Base-by-base conservation (phyloP, 306 rosid genomes). In the Luffa acutangula region DNA sequence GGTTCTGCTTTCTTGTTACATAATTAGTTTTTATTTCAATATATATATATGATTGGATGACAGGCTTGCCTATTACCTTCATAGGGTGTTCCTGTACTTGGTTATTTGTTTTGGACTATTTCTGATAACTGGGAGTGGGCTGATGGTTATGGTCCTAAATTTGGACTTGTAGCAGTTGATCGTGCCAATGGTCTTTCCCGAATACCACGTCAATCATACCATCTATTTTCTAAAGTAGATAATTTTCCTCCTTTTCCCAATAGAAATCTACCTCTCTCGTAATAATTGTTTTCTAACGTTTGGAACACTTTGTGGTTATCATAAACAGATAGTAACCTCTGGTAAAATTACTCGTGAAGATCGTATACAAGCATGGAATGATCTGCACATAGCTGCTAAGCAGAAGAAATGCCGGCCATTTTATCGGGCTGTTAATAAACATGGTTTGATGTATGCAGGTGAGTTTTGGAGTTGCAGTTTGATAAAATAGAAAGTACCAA, bases 121-220 rank as follows among this genome's bases (percentile, higher is more conserved):
- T 92, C 96, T 84, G 99, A 93, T 83, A 95, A 95, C 82, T 93
- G 97, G 97, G 99, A 95, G 82, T 95, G 97, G 99, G 99, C 99
- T 51, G 99, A 93, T 89, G 97, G 99, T 52, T 93, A 95, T 83
- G 99, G 99, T 83, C 99, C 99, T 78, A 95, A 93, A 87, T 95
- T 95, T 83, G 99, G 99, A 77, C 97, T 92, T 80, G 97, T 95
- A 76, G 97, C 96, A 52, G 97, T 95, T 89, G 97, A 95, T 81
- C 88, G 97, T 3, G 88, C 87, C 57, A 84, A 93, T 77, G 77
- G 53, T 82, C 93, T 95, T 82, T 87, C 96, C 39, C 90, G 97
- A 75, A 84, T 66, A 31, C 96, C 96, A 56, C 97, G 97, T 65
- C 97, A 92, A 80, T 95, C 99, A 4, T 95, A 95, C 88, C 87